Evolutionary conservation across 179 eudicot species (phyloP), one percentile per base, ranked within the genome.

Genomic region (Silene vulgaris): DNA sequence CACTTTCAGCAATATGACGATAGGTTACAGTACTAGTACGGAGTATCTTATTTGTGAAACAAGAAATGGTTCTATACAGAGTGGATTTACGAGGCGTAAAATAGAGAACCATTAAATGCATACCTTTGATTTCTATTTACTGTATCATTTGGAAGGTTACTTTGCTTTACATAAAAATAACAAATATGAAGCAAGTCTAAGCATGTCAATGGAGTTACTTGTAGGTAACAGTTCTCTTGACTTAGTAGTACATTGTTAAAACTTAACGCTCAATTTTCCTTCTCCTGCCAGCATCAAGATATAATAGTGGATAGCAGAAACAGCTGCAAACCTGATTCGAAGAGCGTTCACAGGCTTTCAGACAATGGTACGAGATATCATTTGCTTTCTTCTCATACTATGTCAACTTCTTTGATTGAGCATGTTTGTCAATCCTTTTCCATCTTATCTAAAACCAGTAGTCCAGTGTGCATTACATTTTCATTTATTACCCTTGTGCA

Each of bases 361-460:
- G 83, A 77, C 65, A 69, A 35, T 1, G 86, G 86, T 80, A 77
- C 56, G 72, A 35, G 50, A 54, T 29, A 72, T 5, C 50, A 30
- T 66, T 69, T 8, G 35, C 60, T 57, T 75, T 65, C 35, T 5
- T 71, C 9, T 78, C 63, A 3, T n/a, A 26, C 29, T 26, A 32
- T 72, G 61, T 67, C 21, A 23, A 23, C 32, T 56, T 56, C 28
- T 43, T 65, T 52, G 61, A 23, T 76, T 63, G 35, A n/a, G 30
- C 21, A 28, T 37, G 40, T 66, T 73, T 43, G 65, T 21, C 71
- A 60, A 21, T 59, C 48, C 3, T 61, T 9, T 40, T 73, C 75
- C 69, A 35, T 63, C 29, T 35, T 43, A 57, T 40, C 66, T 76
- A 57, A 29, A 56, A 35, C 67, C 74, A 11, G n/a, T 37, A 21